Percentiles rank a stretch among this genome's conserved stretches.
These are phyloP conservation scores for Microascus cirrosus DNA, from an alignment of 2,329 filamentous ascomycete species.

Conservation along the genomic window DNA sequence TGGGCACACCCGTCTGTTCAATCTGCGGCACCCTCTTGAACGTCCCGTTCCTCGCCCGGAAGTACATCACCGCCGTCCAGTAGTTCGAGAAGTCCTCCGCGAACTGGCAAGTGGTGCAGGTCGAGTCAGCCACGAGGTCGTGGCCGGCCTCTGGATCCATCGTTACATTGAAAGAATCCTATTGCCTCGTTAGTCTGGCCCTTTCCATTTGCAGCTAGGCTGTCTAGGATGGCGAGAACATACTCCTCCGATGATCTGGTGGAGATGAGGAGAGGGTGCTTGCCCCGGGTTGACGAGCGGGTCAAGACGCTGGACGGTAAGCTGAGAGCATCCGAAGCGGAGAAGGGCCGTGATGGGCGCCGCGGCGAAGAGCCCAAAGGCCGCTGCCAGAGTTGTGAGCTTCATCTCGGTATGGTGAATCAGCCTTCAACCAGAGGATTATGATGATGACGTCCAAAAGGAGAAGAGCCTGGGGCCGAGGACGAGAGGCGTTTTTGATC, in stretches of 20 bases:
- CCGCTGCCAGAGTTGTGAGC: neutral
- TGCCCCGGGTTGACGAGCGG: conserved; percentile 29
- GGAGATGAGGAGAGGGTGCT: conserved; percentile 43
- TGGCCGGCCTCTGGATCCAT: conserved; percentile 21
- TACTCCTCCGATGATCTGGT: conserved; percentile 44
- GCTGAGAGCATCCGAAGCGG: conserved; percentile 32
- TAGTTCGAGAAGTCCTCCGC: conserved; percentile 11
- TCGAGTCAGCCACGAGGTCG: conserved; percentile 24
- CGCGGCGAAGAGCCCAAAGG: neutral
- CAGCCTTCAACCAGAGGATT: neutral
- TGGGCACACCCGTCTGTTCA: conserved; percentile 26
- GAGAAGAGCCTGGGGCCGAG: neutral
- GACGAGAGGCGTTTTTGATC: neutral
- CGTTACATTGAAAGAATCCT: conserved; percentile 30
- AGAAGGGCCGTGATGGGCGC: conserved; percentile 8
- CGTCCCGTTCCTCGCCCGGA: conserved; percentile 25
- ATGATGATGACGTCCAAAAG: neutral
- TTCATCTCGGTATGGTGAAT: neutral
- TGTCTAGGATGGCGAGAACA: neutral
- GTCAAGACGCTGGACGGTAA: conserved; percentile 31
- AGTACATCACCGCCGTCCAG: conserved; percentile 25
- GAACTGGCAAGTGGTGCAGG: conserved; percentile 28
- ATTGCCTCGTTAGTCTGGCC: no score
- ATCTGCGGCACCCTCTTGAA: conserved; percentile 27
- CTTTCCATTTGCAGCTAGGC: neutral